phyloP scores from a whole-genome alignment of 2,329 filamentous ascomycete species.

The Bipolaris bicolor region DNA sequence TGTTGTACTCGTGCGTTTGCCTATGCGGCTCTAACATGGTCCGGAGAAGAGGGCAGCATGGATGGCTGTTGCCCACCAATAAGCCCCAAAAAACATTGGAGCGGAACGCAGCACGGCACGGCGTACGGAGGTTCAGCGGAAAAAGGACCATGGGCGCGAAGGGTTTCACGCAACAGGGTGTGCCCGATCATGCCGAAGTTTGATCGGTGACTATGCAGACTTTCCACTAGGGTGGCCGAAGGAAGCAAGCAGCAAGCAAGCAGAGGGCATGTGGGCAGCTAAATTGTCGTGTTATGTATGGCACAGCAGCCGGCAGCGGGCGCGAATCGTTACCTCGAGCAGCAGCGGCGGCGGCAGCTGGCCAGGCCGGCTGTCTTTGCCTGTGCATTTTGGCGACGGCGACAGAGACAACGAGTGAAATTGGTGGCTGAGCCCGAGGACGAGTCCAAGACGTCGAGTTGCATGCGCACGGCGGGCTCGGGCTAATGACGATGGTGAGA shows the following conservation, averaged over 20 bases:
- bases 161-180: constrained; percentile 24
- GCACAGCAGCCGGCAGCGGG: neutral
- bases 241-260: constrained; percentile 4
- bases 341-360: neutral
- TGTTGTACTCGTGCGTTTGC: constrained; percentile 13
- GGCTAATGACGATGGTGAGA: constrained; percentile 4
- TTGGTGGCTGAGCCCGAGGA: constrained; percentile 16
- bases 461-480: constrained; percentile 17
- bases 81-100: neutral
- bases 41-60: neutral
- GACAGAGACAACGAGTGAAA: neutral
- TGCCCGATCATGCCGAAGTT: constrained; percentile 18
- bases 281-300: neutral
- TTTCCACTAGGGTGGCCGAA: constrained; percentile 9
- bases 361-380: constrained; percentile 1
- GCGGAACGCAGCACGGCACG: constrained; percentile 10
- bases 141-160: constrained; percentile 15
- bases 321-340: neutral
- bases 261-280: neutral
- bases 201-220: constrained; percentile 17
- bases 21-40: constrained; percentile 3
- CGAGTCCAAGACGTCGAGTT: constrained; percentile 16
- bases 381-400: neutral
- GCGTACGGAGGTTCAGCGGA: constrained; percentile 9
- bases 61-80: constrained; percentile 9